Conservation (phyloP, 352 stramenopile genomes). For the Phytopythium sindhum region DNA sequence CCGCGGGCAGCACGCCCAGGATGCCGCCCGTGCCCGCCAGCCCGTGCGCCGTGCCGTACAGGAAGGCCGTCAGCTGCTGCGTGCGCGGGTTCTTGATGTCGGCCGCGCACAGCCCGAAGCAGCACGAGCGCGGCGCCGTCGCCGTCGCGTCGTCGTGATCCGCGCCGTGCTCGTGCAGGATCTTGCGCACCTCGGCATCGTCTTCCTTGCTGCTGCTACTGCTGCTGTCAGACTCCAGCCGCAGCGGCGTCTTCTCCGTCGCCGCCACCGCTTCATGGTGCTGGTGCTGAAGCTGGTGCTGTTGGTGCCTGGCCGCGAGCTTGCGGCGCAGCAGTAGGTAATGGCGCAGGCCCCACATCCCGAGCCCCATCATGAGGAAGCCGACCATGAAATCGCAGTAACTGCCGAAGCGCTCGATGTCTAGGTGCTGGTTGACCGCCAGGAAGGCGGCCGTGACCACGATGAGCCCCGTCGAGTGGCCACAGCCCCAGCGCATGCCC, state of each 20-base stretch:
- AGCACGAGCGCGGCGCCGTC: conserved; percentile 18
- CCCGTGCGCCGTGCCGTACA: conserved; percentile 85
- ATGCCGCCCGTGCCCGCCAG: conserved; percentile 66
- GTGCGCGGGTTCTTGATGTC: conserved; percentile 60
- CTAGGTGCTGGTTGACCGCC: conserved; percentile 43
- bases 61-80: conserved; percentile 68
- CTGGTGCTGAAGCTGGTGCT: conserved; percentile 13
- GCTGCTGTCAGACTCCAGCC: conserved; percentile 12
- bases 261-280: conserved; percentile 2
- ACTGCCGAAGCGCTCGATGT: conserved; percentile 45
- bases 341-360: conserved; percentile 52
- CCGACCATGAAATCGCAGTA: conserved; percentile 73
- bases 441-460: conserved; percentile 58
- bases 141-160: conserved; percentile 20
- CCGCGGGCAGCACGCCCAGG: conserved; percentile 82
- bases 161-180: conserved; percentile 30
- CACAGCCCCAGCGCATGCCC: conserved; percentile 87
- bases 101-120: conserved; percentile 33
- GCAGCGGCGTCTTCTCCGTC: conserved; percentile 31
- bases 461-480: conserved; percentile 81
- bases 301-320: conserved; percentile 17
- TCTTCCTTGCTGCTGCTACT: conserved; percentile 11
- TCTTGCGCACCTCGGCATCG: conserved; percentile 32
- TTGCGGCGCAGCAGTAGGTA: conserved; percentile 38
- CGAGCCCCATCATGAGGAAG: conserved; percentile 67